Base-by-base conservation (phyloP, 805 yeast species). In the Kodamaea laetipori region DNA sequence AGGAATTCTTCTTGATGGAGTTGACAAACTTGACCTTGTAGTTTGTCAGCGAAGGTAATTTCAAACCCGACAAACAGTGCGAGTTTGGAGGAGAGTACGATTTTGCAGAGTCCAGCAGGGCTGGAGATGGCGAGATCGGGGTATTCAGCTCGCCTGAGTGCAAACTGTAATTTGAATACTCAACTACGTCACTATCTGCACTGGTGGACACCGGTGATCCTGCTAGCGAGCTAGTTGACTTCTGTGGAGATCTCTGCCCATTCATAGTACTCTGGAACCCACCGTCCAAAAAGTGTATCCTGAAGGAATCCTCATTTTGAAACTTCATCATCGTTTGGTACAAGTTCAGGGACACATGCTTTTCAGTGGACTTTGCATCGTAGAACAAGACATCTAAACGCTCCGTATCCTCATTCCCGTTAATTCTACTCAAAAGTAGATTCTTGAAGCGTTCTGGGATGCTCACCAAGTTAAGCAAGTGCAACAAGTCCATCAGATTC, bases 1-100 rank as follows among this genome's bases (percentile, higher is more conserved):
- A 46, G 3, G 56, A 54, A 39, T 60, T 66, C 34, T 60, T 67
- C 42, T 67, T 67, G 44, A 71, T 62, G 0, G 69, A 58, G 34
- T 64, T 58, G 13, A 70, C 55, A 39, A 70, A 63, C 49, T 63
- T 66, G 37, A 58, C 63, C 36, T 61, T 58, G 16, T 65, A 57
- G 23, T 69, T 66, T 3, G 71, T 62, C 3, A 69, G 63, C 4
- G 71, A 59, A 3, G 78, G 78, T 19, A 73, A 54, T 8, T 68
- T 60, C 51, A 73, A 72, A 1, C 76, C 75, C 0, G 74, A 62
- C 17, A 73, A 53, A 21, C 47, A 53, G 28, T 42, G 12, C 13
- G 50, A 19, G 18, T 34, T 26, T 11, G 45, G 6, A 13, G 38
- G 37, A 9, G 45, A n/a, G 12, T 12, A 10, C 11, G 37, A 17